A percentile compares a stretch with the other conserved stretches of the same genome.
phyloP scores from a whole-genome alignment of 106 monocot genomes.

The Dendrobium officinale region DNA sequence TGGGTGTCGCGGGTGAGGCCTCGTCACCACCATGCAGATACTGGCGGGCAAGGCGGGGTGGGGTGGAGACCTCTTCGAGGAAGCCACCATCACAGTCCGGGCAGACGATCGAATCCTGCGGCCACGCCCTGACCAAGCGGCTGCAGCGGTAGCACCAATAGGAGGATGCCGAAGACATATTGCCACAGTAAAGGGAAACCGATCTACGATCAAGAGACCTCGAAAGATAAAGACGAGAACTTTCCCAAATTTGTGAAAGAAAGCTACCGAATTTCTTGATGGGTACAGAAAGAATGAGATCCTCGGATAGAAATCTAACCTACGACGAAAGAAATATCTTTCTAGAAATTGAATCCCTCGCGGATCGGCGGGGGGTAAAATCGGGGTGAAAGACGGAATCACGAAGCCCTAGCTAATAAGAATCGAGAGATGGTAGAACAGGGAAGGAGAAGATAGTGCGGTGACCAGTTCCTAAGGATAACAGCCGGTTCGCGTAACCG shows the following conservation, averaged over 20 bases:
- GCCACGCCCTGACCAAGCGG: constrained; percentile 37
- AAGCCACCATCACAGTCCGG: constrained; percentile 59
- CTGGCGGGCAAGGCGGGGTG: constrained; percentile 12
- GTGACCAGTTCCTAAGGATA: not conserved
- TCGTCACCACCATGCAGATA: not conserved
- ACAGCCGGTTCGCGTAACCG: not conserved
- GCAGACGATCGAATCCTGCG: constrained; percentile 32
- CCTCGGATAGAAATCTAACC: not conserved
- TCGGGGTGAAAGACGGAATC: no score
- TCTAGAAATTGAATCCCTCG: not conserved
- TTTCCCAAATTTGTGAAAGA: not conserved
- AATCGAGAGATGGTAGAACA: not conserved
- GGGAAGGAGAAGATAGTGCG: not conserved
- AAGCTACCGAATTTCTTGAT: not conserved
- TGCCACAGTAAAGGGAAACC: not conserved
- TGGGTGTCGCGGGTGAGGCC: not conserved
- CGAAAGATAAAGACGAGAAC: not conserved
- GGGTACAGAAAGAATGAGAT: not conserved
- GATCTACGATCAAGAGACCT: not conserved
- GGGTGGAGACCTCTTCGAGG: constrained; percentile 34
- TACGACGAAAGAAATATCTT: not conserved
- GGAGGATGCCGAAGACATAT: constrained; percentile 21
- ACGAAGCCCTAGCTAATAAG: no score
- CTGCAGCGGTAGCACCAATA: constrained; percentile 74
- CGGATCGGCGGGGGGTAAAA: not conserved